Percentiles rank a stretch among this genome's conserved stretches.
phyloP scores from a whole-genome alignment of 805 yeast genomes.

The Candida sphagnicola region DNA sequence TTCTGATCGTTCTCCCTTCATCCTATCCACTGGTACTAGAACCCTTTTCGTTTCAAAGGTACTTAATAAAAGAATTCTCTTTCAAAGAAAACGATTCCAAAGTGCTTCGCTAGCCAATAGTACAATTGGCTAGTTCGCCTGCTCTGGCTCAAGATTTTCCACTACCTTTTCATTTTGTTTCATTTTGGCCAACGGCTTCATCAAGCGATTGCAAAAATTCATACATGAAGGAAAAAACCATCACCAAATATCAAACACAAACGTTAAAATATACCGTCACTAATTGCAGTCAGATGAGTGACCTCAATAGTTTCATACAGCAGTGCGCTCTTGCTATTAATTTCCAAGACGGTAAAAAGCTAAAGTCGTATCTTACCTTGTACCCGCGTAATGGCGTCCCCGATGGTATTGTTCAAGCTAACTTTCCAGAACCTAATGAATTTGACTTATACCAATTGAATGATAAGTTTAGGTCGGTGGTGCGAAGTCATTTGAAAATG shows the following conservation, averaged over 20 bases:
- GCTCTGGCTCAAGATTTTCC: too few relatives aligned
- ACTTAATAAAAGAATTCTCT: too few relatives aligned
- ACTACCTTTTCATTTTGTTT: too few relatives aligned
- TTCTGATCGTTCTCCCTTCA: too few relatives aligned
- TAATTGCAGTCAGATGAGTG: slow-evolving; percentile 1
- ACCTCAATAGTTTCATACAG: slow-evolving; percentile 15
- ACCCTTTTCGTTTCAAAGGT: too few relatives aligned
- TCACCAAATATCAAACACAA: background rate
- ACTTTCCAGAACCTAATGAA: slow-evolving; percentile 34
- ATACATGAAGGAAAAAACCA: background rate
- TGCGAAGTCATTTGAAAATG: slow-evolving; percentile 28
- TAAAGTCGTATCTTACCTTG: slow-evolving; percentile 26
- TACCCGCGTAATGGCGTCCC: slow-evolving; percentile 25
- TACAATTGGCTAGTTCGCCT: too few relatives aligned
- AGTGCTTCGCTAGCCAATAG: too few relatives aligned
- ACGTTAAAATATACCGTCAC: background rate
- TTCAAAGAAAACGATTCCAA: too few relatives aligned
- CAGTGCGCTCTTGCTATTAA: slow-evolving; percentile 16
- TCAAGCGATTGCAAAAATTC: too few relatives aligned
- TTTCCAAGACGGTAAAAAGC: slow-evolving; percentile 13
- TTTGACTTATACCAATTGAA: slow-evolving; percentile 35
- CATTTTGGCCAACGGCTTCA: too few relatives aligned
- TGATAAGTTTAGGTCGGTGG: slow-evolving; percentile 33
- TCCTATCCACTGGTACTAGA: too few relatives aligned
- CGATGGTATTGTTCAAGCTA: slow-evolving; percentile 26